Evolutionary conservation across 495 filamentous ascomycete genomes (phyloP), one percentile per base, ranked within the genome.

Genomic region (Tuber calosporum): DNA sequence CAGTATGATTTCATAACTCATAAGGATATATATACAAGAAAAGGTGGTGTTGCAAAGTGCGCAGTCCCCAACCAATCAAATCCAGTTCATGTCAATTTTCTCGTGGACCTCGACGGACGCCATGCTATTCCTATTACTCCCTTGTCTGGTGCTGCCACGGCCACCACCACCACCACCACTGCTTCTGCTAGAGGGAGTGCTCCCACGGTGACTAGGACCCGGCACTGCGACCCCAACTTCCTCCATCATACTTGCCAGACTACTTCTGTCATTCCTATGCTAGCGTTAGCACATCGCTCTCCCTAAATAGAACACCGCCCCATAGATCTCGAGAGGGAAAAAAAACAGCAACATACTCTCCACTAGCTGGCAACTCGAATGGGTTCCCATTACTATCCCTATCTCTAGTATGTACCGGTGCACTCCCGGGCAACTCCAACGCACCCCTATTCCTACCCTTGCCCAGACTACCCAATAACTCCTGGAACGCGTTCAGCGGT

Each of bases 341-440:
- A 26, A n/a, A 26, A 30, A 30, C 11, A 62, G 4, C 3, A 34
- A 62, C 53, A 39, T 42, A 69, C 66, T 69, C 71, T 13, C 74
- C 43, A 22, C 38, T 39, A 22, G 17, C 71, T 30, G 62, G 39
- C 66, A 75, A 26, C 67, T 75, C 74, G 58, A 75, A 75, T 30
- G 74, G 74, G 38, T 73, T 69, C 45, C 74, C 71, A 69, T 69
- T 43, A 66, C 74, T 68, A 36, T 69, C 74, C n/a, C 70, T 73
- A n/a, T 69, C 42, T 48, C 62, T 69, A 22, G 22, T 36, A 26
- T 69, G 69, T 19, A 39, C 17, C 30, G 67, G 39, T 4, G 15
- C 22, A 38, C 67, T 43, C 66, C 70, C 66, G 34, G 68, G 37
- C 22, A 69, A 5, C 22, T 69, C 74, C 2, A 40, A 30, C 19